These are phyloP conservation scores for Apiospora marii DNA, from an alignment of 2,329 filamentous ascomycete genomes.

Conservation along the genomic window DNA sequence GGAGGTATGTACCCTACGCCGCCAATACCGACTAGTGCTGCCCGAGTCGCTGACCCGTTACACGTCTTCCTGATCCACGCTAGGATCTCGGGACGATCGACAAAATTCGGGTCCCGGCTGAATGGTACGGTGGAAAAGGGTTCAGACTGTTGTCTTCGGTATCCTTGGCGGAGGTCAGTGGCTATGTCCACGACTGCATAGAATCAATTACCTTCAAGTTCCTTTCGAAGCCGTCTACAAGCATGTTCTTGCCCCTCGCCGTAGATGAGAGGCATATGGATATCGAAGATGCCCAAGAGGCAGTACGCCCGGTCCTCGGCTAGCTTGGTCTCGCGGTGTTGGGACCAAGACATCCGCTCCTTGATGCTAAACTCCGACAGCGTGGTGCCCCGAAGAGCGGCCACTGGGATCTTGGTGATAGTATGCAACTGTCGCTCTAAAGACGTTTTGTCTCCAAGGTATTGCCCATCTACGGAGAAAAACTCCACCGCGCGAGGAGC, in stretches of 20 bases:
- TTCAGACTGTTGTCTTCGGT: constrained; percentile 1
- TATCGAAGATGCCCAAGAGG: constrained; percentile 1
- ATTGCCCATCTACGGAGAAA: constrained; percentile 24
- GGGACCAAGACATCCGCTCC: not conserved
- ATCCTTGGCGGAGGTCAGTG: not conserved
- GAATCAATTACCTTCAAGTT: constrained; percentile 16
- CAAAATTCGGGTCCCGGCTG: constrained; percentile 16
- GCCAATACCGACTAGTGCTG: constrained; percentile 11
- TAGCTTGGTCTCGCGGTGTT: not conserved
- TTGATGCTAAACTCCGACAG: not conserved
- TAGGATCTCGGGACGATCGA: constrained; percentile 21
- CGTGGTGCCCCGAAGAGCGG: not conserved
- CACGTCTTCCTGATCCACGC: constrained; percentile 2
- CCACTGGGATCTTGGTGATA: not conserved
- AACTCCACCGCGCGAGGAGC: constrained; percentile 24
- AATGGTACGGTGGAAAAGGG: constrained; percentile 23
- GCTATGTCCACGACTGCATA: no score
- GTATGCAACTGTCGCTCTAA: not conserved
- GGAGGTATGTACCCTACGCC: constrained; percentile 7
- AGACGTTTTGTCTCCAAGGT: constrained; percentile 23
- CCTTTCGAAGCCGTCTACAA: constrained; percentile 29
- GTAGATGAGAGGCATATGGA: not conserved
- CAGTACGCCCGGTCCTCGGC: constrained; percentile 8
- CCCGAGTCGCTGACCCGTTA: not conserved
- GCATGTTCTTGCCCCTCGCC: constrained; percentile 29